phyloP scores from a whole-genome alignment of 1,284 basidiomycete genomes.

The Porodaedalea pini region DNA sequence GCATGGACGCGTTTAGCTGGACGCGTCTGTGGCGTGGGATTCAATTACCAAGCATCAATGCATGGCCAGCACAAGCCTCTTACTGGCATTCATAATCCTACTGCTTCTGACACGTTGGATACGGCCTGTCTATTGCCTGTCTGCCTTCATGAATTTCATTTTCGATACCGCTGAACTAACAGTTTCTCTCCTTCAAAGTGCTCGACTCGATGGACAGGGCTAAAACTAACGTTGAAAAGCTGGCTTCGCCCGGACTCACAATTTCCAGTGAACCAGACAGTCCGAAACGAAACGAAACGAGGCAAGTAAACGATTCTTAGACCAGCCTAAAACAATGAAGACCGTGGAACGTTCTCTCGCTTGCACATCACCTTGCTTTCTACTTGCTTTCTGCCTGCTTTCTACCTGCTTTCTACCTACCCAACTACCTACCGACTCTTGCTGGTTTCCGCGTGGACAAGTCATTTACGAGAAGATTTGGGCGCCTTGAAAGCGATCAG shows the following conservation, averaged over 20 bases:
- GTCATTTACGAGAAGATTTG: not conserved
- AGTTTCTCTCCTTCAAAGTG: too few species aligned
- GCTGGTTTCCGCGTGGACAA: not conserved
- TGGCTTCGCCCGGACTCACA: too few species aligned
- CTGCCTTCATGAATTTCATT: too few species aligned
- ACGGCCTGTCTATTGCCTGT: not conserved
- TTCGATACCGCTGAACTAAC: too few species aligned
- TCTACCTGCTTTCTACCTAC: too few species aligned
- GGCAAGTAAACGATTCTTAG: too few species aligned
- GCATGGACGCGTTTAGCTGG: not conserved
- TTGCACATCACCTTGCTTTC: constrained; percentile 5
- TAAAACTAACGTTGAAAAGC: not conserved
- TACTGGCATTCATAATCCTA: not conserved
- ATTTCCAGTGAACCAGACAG: too few species aligned
- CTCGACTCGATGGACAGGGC: too few species aligned
- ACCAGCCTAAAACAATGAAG: not conserved
- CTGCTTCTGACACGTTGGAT: not conserved
- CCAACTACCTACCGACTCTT: not conserved
- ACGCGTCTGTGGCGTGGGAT: constrained; percentile 14
- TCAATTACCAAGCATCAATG: not conserved
- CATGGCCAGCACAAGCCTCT: not conserved
- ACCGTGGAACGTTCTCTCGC: not conserved
- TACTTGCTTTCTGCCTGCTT: too few species aligned
- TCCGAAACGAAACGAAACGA: too few species aligned
- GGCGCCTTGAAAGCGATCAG: not conserved